Percentiles rank a stretch among this genome's conserved stretches.
Conservation (phyloP, 2,329 filamentous ascomycete genomes). For the Penicillium sp. region DNA sequence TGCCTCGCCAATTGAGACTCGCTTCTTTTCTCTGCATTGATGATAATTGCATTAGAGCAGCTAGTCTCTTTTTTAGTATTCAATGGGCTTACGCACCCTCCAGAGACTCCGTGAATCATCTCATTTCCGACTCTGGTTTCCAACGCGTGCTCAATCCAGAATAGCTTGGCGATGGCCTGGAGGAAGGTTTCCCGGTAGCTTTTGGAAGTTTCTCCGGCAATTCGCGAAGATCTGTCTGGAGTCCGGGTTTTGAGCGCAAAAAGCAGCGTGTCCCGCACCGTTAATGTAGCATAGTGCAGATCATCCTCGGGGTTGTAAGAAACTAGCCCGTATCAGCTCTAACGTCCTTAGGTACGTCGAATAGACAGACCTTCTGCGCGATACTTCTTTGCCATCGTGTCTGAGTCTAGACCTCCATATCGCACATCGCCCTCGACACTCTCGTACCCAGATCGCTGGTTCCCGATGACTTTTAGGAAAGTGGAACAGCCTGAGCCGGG, state of each 20-base stretch:
- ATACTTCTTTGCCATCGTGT: constrained; percentile 47
- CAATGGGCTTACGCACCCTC: constrained; percentile 41
- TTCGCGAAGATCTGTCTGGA: constrained; percentile 55
- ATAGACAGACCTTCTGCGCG: constrained; percentile 37
- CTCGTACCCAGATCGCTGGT: constrained; percentile 57
- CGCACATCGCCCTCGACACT: constrained; percentile 51
- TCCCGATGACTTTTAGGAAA: constrained; percentile 74
- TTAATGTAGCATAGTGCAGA: constrained; percentile 71
- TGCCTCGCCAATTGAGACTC: constrained; percentile 76
- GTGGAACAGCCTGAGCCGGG: constrained; percentile 61
- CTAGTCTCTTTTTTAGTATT: background rate
- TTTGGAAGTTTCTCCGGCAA: constrained; percentile 55
- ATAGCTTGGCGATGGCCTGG: constrained; percentile 63
- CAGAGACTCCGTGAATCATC: constrained; percentile 64
- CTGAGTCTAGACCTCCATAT: constrained; percentile 53
- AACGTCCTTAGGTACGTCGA: background rate
- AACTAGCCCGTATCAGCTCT: constrained; percentile 38
- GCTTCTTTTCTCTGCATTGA: constrained; percentile 56
- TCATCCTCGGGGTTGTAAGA: constrained; percentile 75
- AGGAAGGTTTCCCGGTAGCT: constrained; percentile 59
- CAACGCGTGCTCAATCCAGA: constrained; percentile 65
- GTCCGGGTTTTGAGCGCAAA: constrained; percentile 67
- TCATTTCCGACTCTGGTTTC: constrained; percentile 71
- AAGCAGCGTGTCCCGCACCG: constrained; percentile 65
- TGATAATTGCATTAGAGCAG: background rate